phyloP scores from a whole-genome alignment of 208 protist genomes.

The Trypanosomatidae sp. region DNA sequence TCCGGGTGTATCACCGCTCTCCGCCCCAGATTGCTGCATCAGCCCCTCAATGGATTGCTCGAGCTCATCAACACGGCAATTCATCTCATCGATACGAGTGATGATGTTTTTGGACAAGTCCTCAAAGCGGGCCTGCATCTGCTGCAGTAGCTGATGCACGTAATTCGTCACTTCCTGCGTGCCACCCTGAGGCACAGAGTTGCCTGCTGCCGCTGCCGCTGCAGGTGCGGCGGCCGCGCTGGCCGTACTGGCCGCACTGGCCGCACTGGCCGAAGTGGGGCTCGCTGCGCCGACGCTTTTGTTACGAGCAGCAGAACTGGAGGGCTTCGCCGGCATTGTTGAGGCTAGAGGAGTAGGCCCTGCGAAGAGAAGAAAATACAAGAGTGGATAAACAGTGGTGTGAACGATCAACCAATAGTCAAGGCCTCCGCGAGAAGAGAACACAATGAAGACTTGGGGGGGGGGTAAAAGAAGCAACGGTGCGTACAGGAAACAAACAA shows the following conservation, averaged over 20 bases:
- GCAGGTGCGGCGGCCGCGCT: conserved; percentile 4
- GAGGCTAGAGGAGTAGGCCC: background rate
- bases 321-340: conserved; percentile 31
- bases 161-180: conserved; percentile 93
- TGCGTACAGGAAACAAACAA: background rate
- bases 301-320: background rate
- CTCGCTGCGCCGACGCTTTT: background rate
- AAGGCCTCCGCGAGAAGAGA: background rate
- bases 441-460: background rate
- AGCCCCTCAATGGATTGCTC: conserved; percentile 94
- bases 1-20: conserved; percentile 56
- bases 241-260: conserved; percentile 7
- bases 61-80: conserved; percentile 90
- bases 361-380: conserved; percentile 16
- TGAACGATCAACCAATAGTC: background rate
- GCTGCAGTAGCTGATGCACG: conserved; percentile 93
- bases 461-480: background rate
- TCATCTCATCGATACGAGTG: conserved; percentile 95
- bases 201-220: conserved; percentile 1
- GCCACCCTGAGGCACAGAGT: conserved; percentile 25
- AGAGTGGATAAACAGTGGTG: background rate
- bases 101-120: conserved; percentile 95
- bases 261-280: conserved; percentile 1
- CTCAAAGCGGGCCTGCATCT: conserved; percentile 96
- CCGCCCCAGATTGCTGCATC: conserved; percentile 93